Percentiles rank a stretch among this genome's conserved stretches.
Conservation (phyloP, 441 rosid species). For the Eruca vesicaria region DNA sequence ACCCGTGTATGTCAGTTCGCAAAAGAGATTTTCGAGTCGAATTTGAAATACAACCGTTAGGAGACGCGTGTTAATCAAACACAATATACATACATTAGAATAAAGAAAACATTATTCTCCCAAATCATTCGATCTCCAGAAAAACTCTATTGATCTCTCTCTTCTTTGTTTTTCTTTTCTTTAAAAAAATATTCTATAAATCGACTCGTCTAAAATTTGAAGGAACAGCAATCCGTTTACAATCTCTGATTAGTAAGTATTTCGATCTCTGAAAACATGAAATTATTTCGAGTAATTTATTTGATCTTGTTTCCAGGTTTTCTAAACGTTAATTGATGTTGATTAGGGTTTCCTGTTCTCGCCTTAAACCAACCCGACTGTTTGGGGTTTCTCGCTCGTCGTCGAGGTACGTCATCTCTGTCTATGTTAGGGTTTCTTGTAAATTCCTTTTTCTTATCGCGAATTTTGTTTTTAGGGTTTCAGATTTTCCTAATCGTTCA, state of each 20-base stretch:
- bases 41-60: too few relatives aligned
- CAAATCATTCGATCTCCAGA: neutral
- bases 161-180: neutral
- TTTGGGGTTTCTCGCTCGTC: neutral
- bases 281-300: too few relatives aligned
- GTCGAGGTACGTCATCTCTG: neutral
- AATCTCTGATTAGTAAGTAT: neutral
- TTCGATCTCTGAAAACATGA: neutral
- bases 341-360: neutral
- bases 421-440: neutral
- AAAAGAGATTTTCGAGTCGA: too few relatives aligned
- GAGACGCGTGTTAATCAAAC: neutral
- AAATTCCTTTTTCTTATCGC: neutral
- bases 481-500: neutral
- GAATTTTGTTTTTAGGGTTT: neutral
- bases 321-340: neutral
- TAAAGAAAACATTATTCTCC: neutral
- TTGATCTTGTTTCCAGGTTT: neutral
- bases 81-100: too few relatives aligned
- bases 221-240: neutral
- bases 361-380: neutral
- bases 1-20: too few relatives aligned
- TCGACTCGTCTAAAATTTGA: too few relatives aligned
- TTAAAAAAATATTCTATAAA: neutral
- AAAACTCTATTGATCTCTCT: neutral